Evolutionary conservation across 208 protist species (phyloP).

Genomic region (Wallacemonas sp.): DNA sequence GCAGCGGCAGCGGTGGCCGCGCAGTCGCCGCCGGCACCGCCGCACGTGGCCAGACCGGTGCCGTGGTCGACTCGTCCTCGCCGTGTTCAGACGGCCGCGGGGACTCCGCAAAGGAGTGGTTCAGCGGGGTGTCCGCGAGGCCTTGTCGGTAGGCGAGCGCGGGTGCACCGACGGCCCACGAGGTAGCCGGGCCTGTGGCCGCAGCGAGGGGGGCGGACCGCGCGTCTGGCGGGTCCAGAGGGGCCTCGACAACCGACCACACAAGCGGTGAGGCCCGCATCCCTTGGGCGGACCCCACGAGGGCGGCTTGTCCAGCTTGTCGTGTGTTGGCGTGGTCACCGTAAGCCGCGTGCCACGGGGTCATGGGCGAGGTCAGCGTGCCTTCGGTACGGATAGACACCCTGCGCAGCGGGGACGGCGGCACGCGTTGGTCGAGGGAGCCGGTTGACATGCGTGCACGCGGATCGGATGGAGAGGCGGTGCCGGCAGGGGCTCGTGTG

Average conservation of each 20-base stretch:
- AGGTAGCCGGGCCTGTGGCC: neutral
- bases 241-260: neutral
- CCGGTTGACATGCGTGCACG: neutral
- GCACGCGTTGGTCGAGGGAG: neutral
- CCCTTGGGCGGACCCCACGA: neutral
- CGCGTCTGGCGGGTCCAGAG: neutral
- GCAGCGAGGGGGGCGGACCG: neutral
- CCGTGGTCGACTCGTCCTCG: no score
- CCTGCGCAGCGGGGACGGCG: neutral
- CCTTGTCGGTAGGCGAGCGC: neutral
- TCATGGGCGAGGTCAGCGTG: neutral
- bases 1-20: neutral
- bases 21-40: neutral
- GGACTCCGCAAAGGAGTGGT: neutral
- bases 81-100: neutral
- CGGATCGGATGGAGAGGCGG: neutral
- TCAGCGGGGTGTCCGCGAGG: conserved; percentile 3
- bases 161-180: no score
- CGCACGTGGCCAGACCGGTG: neutral
- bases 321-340: no score
- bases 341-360: neutral
- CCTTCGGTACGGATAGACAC: neutral
- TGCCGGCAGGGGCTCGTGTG: neutral
- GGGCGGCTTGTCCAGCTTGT: no score
- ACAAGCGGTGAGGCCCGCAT: conserved; percentile 6